These are phyloP conservation scores for Trapa bicornis DNA, from an alignment of 345 rosid genomes.

Conservation along the genomic window DNA sequence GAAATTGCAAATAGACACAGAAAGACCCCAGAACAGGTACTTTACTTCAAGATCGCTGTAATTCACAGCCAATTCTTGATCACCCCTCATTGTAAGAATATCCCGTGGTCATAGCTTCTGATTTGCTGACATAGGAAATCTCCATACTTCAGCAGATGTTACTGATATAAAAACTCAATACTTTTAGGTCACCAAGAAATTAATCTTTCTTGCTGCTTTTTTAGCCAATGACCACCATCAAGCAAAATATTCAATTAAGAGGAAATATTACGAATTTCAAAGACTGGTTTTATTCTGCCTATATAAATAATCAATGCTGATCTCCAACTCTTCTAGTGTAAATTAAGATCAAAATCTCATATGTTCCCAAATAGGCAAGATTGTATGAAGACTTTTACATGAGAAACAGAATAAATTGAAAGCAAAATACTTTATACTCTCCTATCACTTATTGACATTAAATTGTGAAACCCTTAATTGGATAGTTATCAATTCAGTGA, in stretches of 20 bases:
- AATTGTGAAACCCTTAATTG: not conserved
- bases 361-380: not conserved
- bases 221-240: not conserved
- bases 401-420: not conserved
- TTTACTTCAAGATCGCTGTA: not conserved
- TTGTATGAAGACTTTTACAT: not conserved
- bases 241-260: not conserved
- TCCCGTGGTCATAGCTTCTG: not conserved
- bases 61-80: not conserved
- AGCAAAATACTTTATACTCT: not conserved
- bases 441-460: not conserved
- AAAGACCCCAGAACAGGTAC: slow-evolving; percentile 58
- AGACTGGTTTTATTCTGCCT: not conserved
- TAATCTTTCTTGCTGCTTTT: not conserved
- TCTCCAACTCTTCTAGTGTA: not conserved
- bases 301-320: not conserved
- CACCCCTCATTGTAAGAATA: too few relatives aligned
- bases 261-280: not conserved
- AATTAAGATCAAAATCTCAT: not conserved
- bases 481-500: not conserved
- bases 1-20: slow-evolving; percentile 38
- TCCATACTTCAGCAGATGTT: not conserved
- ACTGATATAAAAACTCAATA: not conserved
- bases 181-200: not conserved
- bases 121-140: not conserved